phyloP scores from a whole-genome alignment of 2,329 filamentous ascomycete species.

The Fusarium tjaetaba region DNA sequence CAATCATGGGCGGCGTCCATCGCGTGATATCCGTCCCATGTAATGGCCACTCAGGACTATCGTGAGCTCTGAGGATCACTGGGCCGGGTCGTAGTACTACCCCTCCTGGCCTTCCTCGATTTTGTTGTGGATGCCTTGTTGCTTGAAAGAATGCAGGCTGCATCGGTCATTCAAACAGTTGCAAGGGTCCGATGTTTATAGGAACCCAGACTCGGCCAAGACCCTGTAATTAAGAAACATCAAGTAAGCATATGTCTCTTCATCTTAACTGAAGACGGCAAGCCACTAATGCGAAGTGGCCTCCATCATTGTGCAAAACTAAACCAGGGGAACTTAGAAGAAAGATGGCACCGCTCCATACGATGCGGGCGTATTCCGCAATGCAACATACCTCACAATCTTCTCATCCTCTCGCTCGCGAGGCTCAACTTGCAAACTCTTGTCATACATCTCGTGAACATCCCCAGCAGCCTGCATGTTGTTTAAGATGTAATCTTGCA shows the following conservation, averaged over 20 bases:
- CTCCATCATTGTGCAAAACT: slow-evolving; percentile 12
- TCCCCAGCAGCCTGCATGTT: slow-evolving; percentile 97
- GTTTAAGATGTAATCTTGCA: slow-evolving; percentile 95
- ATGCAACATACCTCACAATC: slow-evolving; percentile 86
- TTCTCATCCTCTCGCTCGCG: slow-evolving; percentile 98
- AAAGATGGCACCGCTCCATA: slow-evolving; percentile 34
- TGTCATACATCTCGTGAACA: slow-evolving; percentile 99
- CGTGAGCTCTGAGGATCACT: slow-evolving; percentile 5
- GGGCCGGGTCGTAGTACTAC: slow-evolving; percentile 5
- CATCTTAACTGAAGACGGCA: slow-evolving; percentile 4
- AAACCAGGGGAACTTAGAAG: slow-evolving; percentile 28
- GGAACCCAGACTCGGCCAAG: slow-evolving; percentile 69
- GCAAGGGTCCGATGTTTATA: slow-evolving; percentile 51
- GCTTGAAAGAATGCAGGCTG: slow-evolving; percentile 7
- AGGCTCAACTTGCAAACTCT: slow-evolving; percentile 91
- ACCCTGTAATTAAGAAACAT: slow-evolving; percentile 56
- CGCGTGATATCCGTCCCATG: slow-evolving; percentile 7
- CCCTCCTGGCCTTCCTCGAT: slow-evolving; percentile 12
- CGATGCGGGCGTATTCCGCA: slow-evolving; percentile 40
- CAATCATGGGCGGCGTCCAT: slow-evolving; percentile 3
- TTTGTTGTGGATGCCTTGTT: slow-evolving; percentile 4
- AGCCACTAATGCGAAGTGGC: slow-evolving; percentile 9
- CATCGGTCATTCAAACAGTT: slow-evolving; percentile 17
- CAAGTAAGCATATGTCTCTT: slow-evolving; percentile 36
- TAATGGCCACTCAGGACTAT: slow-evolving; percentile 7